Evolutionary conservation across 495 filamentous ascomycete genomes (phyloP).

Genomic region (Pyrenopolyporus hunteri): DNA sequence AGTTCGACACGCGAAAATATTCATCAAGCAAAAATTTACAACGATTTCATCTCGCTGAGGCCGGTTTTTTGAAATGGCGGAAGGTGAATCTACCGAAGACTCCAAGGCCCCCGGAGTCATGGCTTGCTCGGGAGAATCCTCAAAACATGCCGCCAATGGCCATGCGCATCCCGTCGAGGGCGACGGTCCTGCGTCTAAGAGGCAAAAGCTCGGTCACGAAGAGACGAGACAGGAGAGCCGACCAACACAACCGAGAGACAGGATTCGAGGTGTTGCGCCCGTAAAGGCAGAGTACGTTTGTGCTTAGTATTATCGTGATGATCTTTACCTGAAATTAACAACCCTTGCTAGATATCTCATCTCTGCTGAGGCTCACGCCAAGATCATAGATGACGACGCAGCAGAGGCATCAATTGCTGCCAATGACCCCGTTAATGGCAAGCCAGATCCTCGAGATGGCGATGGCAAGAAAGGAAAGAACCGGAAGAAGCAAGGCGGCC

Average conservation of each 20-base stretch:
- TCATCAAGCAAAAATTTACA: conserved; percentile 5
- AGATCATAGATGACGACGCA: conserved; percentile 67
- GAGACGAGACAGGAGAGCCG: conserved; percentile 40
- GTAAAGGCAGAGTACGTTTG: conserved; percentile 81
- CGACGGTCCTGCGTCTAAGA: conserved; percentile 41
- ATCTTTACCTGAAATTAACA: conserved; percentile 26
- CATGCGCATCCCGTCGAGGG: conserved; percentile 6
- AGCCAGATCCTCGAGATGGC: conserved; percentile 39
- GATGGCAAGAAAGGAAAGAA: conserved; percentile 60
- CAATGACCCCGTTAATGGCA: conserved; percentile 47
- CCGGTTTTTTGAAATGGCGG: conserved; percentile 8
- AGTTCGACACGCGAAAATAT: conserved; percentile 4
- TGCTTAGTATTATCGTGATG: neutral
- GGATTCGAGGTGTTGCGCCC: conserved; percentile 72
- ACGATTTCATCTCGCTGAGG: neutral
- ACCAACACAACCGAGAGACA: conserved; percentile 44
- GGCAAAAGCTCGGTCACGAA: conserved; percentile 37
- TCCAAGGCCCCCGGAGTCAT: neutral
- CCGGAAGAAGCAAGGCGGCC: conserved; percentile 72
- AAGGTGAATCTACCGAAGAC: neutral
- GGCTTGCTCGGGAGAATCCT: conserved; percentile 11
- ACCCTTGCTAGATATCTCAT: conserved; percentile 62
- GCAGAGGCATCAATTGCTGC: conserved; percentile 64
- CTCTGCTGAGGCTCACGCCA: conserved; percentile 38
- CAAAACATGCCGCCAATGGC: conserved; percentile 14